phyloP scores from a whole-genome alignment of 2,329 filamentous ascomycete genomes.

The Aurifilum marmelostoma region DNA sequence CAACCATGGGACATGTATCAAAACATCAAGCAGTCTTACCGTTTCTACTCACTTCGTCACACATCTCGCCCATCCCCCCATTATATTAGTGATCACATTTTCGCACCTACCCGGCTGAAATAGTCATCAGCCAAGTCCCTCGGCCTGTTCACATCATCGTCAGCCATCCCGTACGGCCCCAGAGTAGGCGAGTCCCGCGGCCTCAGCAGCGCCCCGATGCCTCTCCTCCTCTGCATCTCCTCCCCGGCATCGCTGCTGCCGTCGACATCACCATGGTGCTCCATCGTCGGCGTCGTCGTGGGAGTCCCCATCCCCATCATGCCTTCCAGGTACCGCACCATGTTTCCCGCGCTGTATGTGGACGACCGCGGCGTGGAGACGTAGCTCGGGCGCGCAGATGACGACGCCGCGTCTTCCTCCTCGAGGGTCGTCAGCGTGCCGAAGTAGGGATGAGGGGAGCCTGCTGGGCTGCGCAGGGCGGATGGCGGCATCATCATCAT shows the following conservation, averaged over 20 bases:
- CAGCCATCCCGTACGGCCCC: not conserved
- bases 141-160: not conserved
- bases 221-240: not conserved
- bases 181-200: conserved; percentile 1
- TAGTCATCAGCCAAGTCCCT: conserved; percentile 5
- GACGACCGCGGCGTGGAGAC: not conserved
- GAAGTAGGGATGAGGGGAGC: not conserved
- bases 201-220: not conserved
- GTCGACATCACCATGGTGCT: not conserved
- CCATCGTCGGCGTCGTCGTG: not conserved
- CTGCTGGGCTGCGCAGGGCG: not conserved
- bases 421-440: not conserved
- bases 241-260: too few relatives aligned
- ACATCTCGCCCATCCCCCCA: not conserved
- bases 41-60: not conserved
- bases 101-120: not conserved
- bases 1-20: not conserved
- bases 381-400: not conserved
- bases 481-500: too few relatives aligned
- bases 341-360: not conserved
- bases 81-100: not conserved
- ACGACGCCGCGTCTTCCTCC: not conserved
- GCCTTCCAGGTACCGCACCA: not conserved
- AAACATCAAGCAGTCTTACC: not conserved
- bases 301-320: not conserved